Conservation (phyloP, 2,329 filamentous ascomycete species). For the Aspergillus chevalieri region DNA sequence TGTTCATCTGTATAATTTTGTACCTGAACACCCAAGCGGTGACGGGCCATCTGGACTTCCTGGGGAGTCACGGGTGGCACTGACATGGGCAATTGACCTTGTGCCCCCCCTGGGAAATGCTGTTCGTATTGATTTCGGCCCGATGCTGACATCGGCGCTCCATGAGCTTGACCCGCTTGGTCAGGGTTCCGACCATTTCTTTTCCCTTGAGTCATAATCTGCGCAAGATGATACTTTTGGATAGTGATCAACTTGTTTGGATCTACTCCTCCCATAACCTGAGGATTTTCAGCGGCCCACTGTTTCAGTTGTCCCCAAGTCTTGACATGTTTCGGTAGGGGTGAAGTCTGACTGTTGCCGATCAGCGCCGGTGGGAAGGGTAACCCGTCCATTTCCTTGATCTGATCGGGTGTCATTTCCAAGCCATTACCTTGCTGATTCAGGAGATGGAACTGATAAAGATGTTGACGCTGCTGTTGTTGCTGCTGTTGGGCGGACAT, state of each 20-base stretch:
- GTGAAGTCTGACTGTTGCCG: constrained; percentile 25
- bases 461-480: constrained; percentile 25
- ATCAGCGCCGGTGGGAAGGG: constrained; percentile 33
- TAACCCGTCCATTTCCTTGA: constrained; percentile 38
- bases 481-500: constrained; percentile 28
- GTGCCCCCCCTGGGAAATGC: constrained; percentile 21
- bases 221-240: constrained; percentile 42
- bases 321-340: constrained; percentile 46
- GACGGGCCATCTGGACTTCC: constrained; percentile 33
- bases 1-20: constrained; percentile 38
- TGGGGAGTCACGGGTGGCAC: constrained; percentile 30
- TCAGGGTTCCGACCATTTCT: constrained; percentile 16
- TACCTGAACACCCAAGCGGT: constrained; percentile 28
- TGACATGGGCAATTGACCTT: constrained; percentile 21
- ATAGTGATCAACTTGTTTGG: constrained; percentile 35
- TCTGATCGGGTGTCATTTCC: constrained; percentile 36
- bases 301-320: constrained; percentile 54
- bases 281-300: constrained; percentile 45
- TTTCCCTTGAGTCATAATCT: constrained; percentile 28
- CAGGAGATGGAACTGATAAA: constrained; percentile 27
- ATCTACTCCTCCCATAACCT: constrained; percentile 36
- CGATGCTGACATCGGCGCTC: constrained; percentile 18
- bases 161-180: constrained; percentile 17
- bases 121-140: constrained; percentile 25
- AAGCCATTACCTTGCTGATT: constrained; percentile 27